Base-by-base conservation (phyloP, 352 stramenopile species). In the Phytophthora chlamydospora region DNA sequence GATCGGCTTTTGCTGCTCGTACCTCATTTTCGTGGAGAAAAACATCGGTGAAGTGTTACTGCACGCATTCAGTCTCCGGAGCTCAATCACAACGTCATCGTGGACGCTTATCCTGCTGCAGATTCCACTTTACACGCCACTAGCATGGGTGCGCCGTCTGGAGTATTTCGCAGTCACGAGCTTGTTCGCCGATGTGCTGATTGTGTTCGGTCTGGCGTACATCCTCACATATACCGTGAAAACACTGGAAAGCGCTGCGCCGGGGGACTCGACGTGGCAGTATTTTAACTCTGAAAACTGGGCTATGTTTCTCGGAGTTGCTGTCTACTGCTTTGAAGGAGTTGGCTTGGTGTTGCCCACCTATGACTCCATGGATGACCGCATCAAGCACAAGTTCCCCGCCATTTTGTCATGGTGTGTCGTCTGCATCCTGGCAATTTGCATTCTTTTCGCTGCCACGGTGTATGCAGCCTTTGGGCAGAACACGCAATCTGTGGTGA, bases 21-120 rank as follows among this genome's bases (percentile, higher is more conserved):
- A 89, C 24, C 70, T 87, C 27, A 87, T 89, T 56, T 89, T 89
- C 49, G 79, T 89, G 42, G 75, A 85, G 52, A 71, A 82, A 73
- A 89, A 89, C 43, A 74, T 89, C 45, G 72, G 70, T 29, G 66
- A 85, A 55, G 71, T 87, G 9, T 58, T 89, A 34, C 50, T 72
- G 27, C 74, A 83, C 39, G 54, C 75, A n/a, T 85, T 86, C 36
- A 66, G 71, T 35, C 47, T 70, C 16, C 52, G 61, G 39, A 68
- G 57, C 38, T 78, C 74, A 17, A 40, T 67, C 50, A 68, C 60
- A 36, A 73, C 71, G 13, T 73, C 67, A 24, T 76, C 75, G n/a
- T 82, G 69, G 69, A 80, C 65, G 34, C 63, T 88, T 19, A 82
- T 88, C 46, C 34, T 85, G 24, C 55, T 86, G 11, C 78, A 88